These are phyloP conservation scores for Alternaria metachromatica DNA, from an alignment of 2,329 filamentous ascomycete genomes.

Conservation along the genomic window DNA sequence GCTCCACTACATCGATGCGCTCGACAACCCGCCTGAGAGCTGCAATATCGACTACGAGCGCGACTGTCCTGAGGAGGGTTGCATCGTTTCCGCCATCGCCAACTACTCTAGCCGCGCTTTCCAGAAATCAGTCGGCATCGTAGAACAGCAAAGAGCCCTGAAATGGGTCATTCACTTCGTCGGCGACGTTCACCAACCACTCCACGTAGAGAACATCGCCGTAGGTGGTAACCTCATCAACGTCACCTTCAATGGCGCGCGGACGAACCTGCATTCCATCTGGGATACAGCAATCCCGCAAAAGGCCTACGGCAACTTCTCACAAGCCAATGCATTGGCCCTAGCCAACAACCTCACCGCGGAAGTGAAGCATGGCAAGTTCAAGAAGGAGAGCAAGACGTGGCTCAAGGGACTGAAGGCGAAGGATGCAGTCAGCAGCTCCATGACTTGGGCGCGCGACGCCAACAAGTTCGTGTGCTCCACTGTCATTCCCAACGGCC, in stretches of 20 bases:
- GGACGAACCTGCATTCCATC: slow-evolving; percentile 53
- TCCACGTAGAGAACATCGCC: slow-evolving; percentile 62
- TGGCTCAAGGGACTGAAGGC: slow-evolving; percentile 51
- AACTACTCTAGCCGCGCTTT: slow-evolving; percentile 55
- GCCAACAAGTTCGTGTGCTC: slow-evolving; percentile 53
- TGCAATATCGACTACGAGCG: slow-evolving; percentile 59
- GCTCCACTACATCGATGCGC: slow-evolving; percentile 61
- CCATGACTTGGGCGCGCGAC: slow-evolving; percentile 53
- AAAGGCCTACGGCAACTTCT: slow-evolving; percentile 50
- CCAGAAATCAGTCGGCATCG: slow-evolving; percentile 33
- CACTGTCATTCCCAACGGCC: slow-evolving; percentile 50
- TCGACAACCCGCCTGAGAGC: slow-evolving; percentile 54
- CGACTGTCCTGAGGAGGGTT: slow-evolving; percentile 59
- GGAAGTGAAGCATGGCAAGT: slow-evolving; percentile 51
- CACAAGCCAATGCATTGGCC: slow-evolving; percentile 44
- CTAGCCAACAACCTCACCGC: slow-evolving; percentile 50
- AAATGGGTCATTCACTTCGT: slow-evolving; percentile 63
- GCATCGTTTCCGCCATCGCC: slow-evolving; percentile 60
- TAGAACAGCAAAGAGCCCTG: slow-evolving; percentile 53
- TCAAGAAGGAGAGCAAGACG: slow-evolving; percentile 32
- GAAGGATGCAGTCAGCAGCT: slow-evolving; percentile 42
- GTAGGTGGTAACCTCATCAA: slow-evolving; percentile 54
- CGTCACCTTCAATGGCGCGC: slow-evolving; percentile 51
- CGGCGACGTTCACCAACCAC: slow-evolving; percentile 76
- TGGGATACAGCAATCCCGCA: slow-evolving; percentile 57